Evolutionary conservation across 2,329 filamentous ascomycete genomes (phyloP), one percentile per base, ranked within the genome.

Genomic region (Epichloe sibirici): DNA sequence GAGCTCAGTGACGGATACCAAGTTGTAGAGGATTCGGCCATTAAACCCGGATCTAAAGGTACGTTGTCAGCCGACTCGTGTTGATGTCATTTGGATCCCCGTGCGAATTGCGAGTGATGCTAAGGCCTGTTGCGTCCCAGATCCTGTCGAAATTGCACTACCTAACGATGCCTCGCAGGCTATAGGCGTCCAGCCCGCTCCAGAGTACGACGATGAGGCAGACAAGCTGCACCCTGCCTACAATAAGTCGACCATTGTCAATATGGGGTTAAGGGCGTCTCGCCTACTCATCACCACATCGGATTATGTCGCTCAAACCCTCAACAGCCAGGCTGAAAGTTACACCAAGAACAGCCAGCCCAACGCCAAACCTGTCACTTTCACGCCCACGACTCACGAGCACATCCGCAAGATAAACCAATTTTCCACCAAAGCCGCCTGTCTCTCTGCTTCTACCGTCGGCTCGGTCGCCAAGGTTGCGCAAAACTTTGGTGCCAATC

Each of bases 31-130:
- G 81, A 90, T 58, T 74, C 80, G 31, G 77, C 76, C 49, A 76
- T 98, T 56, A 82, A 85, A 65, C 83, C 85, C 15, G 93, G 93
- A n/a, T 91, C 87, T 5, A 97, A 98, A 77, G 87, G 90, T 95
- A 74, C 25, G 53, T 15, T 34, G 49, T n/a, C 34, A 21, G n/a
- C 4, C 13, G 4, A 2, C n/a, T 34, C 25, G 17, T 12, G 13
- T 28, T 9, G 13, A 45, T n/a, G 45, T 28, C 23, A 31, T 9
- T 11, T 31, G 31, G 31, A 31, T 3, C 31, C 28, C 31, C 31
- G 28, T 31, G 31, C 31, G 31, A 31, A 31, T 31, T 11, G 31
- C 31, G 31, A 31, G 31, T 31, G 8, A 0, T 11, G 9, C 4
- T 11, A 4, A 43, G 49, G 5, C 39, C 13, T 51, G 34, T 37